Evolutionary conservation across 2,329 filamentous ascomycete species (phyloP).

Genomic region (Aspergillus novoparasiticus): DNA sequence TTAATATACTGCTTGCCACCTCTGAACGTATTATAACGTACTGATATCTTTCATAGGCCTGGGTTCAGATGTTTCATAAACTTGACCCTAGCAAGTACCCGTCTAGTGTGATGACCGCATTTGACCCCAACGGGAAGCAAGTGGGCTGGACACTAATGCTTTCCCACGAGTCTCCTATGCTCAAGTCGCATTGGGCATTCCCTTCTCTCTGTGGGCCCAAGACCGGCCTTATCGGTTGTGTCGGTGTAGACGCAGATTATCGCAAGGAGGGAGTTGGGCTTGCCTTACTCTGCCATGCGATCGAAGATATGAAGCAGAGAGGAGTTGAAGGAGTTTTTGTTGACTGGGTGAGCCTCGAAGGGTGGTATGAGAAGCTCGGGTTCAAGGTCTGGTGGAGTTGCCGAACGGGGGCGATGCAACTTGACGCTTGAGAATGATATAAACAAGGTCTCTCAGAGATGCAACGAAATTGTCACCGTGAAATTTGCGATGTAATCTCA

Average conservation of each 20-base stretch:
- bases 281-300: constrained; percentile 46
- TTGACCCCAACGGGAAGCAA: constrained; percentile 40
- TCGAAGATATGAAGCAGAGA: constrained; percentile 46
- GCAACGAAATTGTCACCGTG: not conserved
- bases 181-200: constrained; percentile 43
- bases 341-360: constrained; percentile 47
- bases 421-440: not conserved
- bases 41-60: constrained; percentile 32
- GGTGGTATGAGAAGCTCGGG: constrained; percentile 50
- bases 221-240: constrained; percentile 49
- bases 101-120: constrained; percentile 46
- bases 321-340: constrained; percentile 48
- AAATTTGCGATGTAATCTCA: not conserved
- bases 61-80: constrained; percentile 44
- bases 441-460: not conserved
- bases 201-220: constrained; percentile 42
- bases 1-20: too few species aligned
- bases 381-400: constrained; percentile 46
- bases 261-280: constrained; percentile 46
- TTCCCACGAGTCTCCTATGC: constrained; percentile 31
- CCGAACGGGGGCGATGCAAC: constrained; percentile 31
- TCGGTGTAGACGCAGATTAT: constrained; percentile 44
- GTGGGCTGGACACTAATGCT: constrained; percentile 52
- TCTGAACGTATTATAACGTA: not conserved
- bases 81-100: constrained; percentile 41